Conservation (phyloP, 306 rosid species). For the Malus sieversii region DNA sequence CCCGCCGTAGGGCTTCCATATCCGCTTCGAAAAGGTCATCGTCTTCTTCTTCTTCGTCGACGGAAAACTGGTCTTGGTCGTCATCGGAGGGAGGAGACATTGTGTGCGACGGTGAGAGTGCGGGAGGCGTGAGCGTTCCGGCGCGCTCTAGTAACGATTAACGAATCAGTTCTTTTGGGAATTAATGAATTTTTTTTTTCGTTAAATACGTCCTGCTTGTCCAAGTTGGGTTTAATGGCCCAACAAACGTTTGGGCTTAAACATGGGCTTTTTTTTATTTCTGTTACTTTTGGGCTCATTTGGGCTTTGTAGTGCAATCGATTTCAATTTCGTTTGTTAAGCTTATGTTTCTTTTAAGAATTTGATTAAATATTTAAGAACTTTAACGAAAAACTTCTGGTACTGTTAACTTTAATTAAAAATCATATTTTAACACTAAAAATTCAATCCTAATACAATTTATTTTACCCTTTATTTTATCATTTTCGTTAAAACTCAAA, state of each 20-base stretch:
- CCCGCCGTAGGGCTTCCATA: conserved; percentile 57
- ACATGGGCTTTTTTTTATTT: not conserved
- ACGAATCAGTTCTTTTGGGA: not conserved
- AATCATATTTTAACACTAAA: no score
- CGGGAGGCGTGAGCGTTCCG: not conserved
- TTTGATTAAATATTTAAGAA: no score
- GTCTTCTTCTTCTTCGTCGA: conserved; percentile 21
- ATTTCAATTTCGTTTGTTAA: no score
- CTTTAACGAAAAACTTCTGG: no score
- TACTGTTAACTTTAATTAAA: no score
- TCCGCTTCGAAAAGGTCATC: conserved; percentile 54
- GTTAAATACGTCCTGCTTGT: not conserved
- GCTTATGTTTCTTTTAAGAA: no score
- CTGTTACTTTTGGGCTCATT: not conserved
- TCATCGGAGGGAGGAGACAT: conserved; percentile 38
- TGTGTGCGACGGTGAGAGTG: not conserved
- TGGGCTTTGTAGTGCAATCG: not conserved
- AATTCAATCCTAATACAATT: no score
- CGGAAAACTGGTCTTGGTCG: conserved; percentile 18
- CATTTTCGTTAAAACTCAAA: no score
- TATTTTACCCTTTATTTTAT: no score
- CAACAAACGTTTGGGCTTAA: not conserved
- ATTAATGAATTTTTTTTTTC: not conserved
- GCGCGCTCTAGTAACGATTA: not conserved
- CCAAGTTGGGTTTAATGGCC: not conserved